Base-by-base conservation (phyloP, 352 stramenopile genomes). In the Phytophthora quininea region DNA sequence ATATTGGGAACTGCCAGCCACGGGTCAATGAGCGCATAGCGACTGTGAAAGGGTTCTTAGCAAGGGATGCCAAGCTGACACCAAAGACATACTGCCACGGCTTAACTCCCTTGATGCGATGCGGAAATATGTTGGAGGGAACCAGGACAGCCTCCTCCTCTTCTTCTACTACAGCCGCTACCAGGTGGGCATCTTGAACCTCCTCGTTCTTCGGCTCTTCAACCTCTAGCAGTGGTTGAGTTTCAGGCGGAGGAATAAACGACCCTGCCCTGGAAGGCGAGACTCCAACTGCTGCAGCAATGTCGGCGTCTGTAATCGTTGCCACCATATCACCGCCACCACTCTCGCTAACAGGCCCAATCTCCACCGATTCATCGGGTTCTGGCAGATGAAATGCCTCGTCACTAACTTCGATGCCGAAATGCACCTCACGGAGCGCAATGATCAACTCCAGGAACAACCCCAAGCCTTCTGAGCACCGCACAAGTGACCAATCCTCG, bases 61-160 rank as follows among this genome's bases (percentile, higher is more conserved):
- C 79, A 15, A 95, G 69, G n/a, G 89, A 93, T 12, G 74, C 74
- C 31, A 95, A 46, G 40, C 77, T 85, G 30, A 95, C 78, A 27
- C 84, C 87, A 48, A 95, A 95, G 3, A 93, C 84, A 43, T 92
- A 84, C 63, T 95, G 88, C 84, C 85, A 95, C 37, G 85, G 87
- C 55, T 93, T 91, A 59, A 93, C 91, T 6, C 79, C 82, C 47
- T 90, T 85, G 56, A 91, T 77, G 4, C 82, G 85, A 71, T 93
- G 81, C 1, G 75, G 79, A 54, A 91, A 93, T n/a, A 78, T 64
- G 3, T 85, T 79, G 2, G 76, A 76, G 11, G 81, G 79, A 2
- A 89, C 60, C 46, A 86, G 77, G 3, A 90, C 63, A 57, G 79
- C 52, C 33, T 89, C 76, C 5, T 69, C 69, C 31, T 71, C 46